A percentile compares a stretch with the other conserved stretches of the same genome.
These are phyloP conservation scores for Candida coquimbonensis DNA, from an alignment of 805 yeast species.

Conservation along the genomic window DNA sequence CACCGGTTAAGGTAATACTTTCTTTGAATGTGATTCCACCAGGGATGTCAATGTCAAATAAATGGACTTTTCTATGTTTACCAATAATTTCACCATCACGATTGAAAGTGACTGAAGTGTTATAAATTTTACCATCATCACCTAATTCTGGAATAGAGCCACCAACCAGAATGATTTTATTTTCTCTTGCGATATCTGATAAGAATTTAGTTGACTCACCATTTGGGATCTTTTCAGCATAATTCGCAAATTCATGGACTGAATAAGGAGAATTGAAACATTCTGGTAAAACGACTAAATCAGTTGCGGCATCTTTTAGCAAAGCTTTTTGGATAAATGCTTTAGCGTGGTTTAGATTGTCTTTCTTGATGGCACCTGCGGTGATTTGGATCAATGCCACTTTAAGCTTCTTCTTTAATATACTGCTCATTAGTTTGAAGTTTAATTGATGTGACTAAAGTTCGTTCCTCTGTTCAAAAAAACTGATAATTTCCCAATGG, in stretches of 20 bases:
- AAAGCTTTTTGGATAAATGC: constrained; percentile 60
- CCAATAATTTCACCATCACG: constrained; percentile 78
- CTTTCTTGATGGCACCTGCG: constrained; percentile 66
- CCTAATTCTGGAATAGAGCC: constrained; percentile 86
- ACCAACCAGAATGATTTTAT: constrained; percentile 67
- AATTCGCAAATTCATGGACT: constrained; percentile 76
- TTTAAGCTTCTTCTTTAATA: constrained; percentile 44
- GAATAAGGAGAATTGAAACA: constrained; percentile 96
- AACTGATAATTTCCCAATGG: too few relatives aligned
- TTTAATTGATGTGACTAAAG: neutral
- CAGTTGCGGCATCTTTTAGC: constrained; percentile 47
- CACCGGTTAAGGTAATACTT: constrained; percentile 69
- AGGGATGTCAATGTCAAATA: constrained; percentile 92
- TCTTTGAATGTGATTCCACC: constrained; percentile 89
- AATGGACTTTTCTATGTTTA: constrained; percentile 83
- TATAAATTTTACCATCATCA: constrained; percentile 51
- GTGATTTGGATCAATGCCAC: constrained; percentile 78
- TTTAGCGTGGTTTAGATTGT: constrained; percentile 66
- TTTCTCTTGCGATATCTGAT: constrained; percentile 58
- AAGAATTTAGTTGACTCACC: constrained; percentile 65
- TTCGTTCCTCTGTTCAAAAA: neutral
- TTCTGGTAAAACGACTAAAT: constrained; percentile 88
- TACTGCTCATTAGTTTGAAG: constrained; percentile 8
- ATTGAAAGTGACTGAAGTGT: constrained; percentile 71
- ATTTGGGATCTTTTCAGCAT: constrained; percentile 78